Evolutionary conservation across 805 yeast species (phyloP), one percentile per base, ranked within the genome.

Genomic region (Ogataea ramenticola): DNA sequence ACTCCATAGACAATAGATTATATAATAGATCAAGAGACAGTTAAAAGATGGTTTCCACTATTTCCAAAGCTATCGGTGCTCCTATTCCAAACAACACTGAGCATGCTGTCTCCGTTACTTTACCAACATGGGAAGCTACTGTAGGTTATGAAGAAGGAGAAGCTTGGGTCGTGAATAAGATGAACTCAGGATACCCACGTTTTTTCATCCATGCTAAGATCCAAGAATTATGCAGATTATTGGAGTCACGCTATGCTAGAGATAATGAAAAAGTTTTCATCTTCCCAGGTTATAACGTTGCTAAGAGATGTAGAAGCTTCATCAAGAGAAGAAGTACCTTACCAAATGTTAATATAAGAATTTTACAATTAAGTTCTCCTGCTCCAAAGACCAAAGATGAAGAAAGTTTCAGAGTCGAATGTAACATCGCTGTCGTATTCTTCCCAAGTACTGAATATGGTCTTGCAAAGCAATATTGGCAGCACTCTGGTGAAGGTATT

Each of bases 401-500:
- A 49, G 72, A 66, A 44, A 71, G 79, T 2, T 72, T 72, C 48
- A 72, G 79, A 46, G 67, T 79, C 24, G 90, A 82, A 53, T 77
- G 89, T 14, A 75, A 76, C 35, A 76, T 91, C 43, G 83, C 90
- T 0, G 84, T 79, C 19, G 87, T 89, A n/a, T 81, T 93, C 48
- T 86, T 84, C 55, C 86, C 86, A 2, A 61, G 68, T 2, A 67
- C 70, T 3, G 79, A 73, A 46, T 79, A 71, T 49, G 61, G 77
- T 1, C 61, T 85, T 4, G 90, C 93, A 34, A 89, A 87, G 58
- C 79, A 79, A 54, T 93, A 87, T 65, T 93, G 99, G 99, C 97
- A 91, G 61, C 96, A 90, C 57, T 71, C 96, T 0, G 99, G 99
- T 24, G 97, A 91, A 62, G 96, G 96, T n/a, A 77, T 93, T 24